Base-by-base conservation (phyloP, 495 filamentous ascomycete species). In the Tuber umbilicatum region DNA sequence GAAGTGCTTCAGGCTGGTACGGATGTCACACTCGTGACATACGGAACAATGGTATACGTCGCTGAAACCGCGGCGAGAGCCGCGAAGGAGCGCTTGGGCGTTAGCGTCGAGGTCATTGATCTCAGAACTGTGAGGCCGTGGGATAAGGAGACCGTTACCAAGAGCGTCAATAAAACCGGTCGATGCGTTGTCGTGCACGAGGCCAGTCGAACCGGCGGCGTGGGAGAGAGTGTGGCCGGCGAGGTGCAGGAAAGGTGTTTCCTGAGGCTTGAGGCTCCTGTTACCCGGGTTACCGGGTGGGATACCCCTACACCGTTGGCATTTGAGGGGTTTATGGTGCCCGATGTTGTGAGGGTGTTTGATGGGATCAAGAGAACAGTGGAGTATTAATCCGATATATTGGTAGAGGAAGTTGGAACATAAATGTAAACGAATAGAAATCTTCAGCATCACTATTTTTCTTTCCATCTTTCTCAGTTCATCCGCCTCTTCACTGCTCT, bases 181-280 rank as follows among this genome's bases (percentile, higher is more conserved):
- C 84, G 94, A 71, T 94, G 93, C 43, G 87, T 99, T 42, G 91
- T 99, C 2, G 95, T 98, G 14, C 95, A 99, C 83, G 95, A 99
- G 84, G 91, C 93, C 73, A 97, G 97, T 92, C 86, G 96, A 72
- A 98, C 97, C 83, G 94, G 93, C 21, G 96, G 95, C 19, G 88
- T 98, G 37, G 95, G 96, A 16, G 94, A 97, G 27, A 94, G 98
- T 82, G 90, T 99, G 5, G 93, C 96, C 0, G 93, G 93, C 1
- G 94, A 93, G 14, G 92, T 99, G 73, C 94, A 98, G 81, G 93
- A 94, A 70, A 85, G 88, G 68, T 93, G 93, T 1, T 99, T 99
- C 81, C 82, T 97, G 80, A 88, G 89, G 37, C 85, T 99, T 6
- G 94, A 98, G 79, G 94, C 95, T n/a, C 95, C 95, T 0, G 93